phyloP scores from a whole-genome alignment of 495 filamentous ascomycete genomes.

The Penicillium macrosclerotiorum region DNA sequence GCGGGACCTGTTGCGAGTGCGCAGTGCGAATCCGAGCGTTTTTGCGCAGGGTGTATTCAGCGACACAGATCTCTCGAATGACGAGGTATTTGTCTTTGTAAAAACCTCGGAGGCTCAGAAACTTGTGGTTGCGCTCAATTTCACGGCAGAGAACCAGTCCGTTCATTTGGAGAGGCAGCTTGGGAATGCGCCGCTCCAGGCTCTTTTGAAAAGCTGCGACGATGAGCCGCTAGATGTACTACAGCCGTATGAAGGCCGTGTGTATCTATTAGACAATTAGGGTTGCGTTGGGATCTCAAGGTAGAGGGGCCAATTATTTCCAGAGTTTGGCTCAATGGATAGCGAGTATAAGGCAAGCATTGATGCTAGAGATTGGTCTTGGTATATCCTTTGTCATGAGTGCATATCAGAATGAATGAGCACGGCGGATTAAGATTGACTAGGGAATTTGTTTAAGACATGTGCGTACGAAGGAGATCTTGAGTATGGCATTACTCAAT shows the following conservation, averaged over 20 bases:
- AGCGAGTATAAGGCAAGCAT: no score
- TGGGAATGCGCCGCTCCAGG: slow-evolving; percentile 4
- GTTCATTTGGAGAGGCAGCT: slow-evolving; percentile 20
- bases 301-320: no score
- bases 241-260: slow-evolving; percentile 21
- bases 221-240: slow-evolving; percentile 10
- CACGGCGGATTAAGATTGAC: no score
- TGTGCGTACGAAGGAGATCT: no score
- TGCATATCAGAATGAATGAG: no score
- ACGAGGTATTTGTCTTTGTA: slow-evolving; percentile 30
- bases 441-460: no score
- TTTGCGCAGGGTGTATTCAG: slow-evolving; percentile 48
- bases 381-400: no score
- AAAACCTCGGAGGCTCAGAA: slow-evolving; percentile 11
- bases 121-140: slow-evolving; percentile 23
- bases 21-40: slow-evolving; percentile 39
- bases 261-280: slow-evolving; percentile 15
- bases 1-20: slow-evolving; percentile 36
- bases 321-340: no score
- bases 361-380: no score
- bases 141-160: slow-evolving; percentile 17
- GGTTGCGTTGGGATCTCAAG: no score
- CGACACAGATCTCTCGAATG: slow-evolving; percentile 34
- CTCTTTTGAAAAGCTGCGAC: slow-evolving; percentile 15
- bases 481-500: no score